A percentile compares a stretch with the other conserved stretches of the same genome.
Evolutionary conservation across 192 early-diverging fungal species (phyloP).

Genomic region (Coemansia umbellata): DNA sequence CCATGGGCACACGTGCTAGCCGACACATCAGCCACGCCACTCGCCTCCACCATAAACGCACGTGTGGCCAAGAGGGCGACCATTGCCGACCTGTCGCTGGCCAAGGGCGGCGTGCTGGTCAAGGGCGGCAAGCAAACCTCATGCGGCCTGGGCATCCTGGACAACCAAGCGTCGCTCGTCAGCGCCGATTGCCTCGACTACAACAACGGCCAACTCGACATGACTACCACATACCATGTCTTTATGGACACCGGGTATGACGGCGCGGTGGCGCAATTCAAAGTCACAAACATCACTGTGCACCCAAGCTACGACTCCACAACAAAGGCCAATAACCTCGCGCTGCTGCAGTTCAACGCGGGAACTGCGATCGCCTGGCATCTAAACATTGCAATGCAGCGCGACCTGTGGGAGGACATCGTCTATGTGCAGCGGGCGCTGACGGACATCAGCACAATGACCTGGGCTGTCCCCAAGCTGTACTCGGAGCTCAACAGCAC

Average conservation of each 20-base stretch:
- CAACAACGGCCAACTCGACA: constrained; percentile 2
- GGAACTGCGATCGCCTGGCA: constrained; percentile 3
- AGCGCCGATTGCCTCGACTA: constrained; percentile 32
- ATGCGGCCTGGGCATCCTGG: constrained; percentile 22
- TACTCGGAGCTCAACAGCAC: not conserved
- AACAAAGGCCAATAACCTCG: constrained; percentile 33
- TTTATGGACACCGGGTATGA: constrained; percentile 3
- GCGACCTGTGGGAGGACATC: constrained; percentile 3
- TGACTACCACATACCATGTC: not conserved
- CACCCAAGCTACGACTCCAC: constrained; percentile 16
- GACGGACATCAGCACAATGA: not conserved
- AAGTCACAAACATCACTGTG: constrained; percentile 7
- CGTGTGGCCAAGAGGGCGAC: no score
- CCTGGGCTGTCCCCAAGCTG: constrained; percentile 14
- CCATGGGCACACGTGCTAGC: no score
- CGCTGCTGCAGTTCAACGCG: constrained; percentile 14
- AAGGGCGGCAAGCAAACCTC: constrained; percentile 16
- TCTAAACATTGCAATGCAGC: constrained; percentile 7
- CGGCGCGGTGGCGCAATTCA: not conserved
- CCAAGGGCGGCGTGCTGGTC: constrained; percentile 19
- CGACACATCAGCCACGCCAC: no score
- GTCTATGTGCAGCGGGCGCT: constrained; percentile 13
- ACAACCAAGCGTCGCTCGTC: constrained; percentile 13
- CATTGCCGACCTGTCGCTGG: no score
- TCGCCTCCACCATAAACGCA: no score